A percentile compares a stretch with the other conserved stretches of the same genome.
phyloP scores from a whole-genome alignment of 1,284 basidiomycete species.

The Ceratorhiza oryzae-sativae region DNA sequence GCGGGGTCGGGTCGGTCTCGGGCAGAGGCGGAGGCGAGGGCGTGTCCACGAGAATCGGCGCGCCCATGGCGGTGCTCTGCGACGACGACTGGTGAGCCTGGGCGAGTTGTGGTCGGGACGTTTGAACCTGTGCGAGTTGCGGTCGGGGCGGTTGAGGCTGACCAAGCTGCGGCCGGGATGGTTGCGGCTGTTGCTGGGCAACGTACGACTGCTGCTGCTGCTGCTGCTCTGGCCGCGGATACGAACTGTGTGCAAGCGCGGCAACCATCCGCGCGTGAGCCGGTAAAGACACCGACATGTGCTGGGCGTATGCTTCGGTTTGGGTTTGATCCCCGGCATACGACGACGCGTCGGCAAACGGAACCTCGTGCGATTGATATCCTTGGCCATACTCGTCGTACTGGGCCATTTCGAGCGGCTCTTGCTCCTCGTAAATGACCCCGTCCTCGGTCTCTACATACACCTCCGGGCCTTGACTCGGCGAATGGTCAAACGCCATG shows the following conservation, averaged over 20 bases:
- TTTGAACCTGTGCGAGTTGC: too few species aligned
- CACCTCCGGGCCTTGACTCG: background rate
- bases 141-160: too few species aligned
- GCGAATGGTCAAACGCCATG: background rate
- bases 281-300: background rate
- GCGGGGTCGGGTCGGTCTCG: background rate
- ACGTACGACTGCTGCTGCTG: too few species aligned
- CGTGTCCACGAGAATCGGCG: background rate
- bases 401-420: background rate
- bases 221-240: background rate
- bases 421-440: conserved; percentile 1
- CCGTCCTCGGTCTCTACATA: background rate
- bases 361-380: conserved; percentile 1
- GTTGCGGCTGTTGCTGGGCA: too few species aligned
- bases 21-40: conserved; percentile 5
- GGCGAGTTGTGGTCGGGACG: background rate
- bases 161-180: too few species aligned
- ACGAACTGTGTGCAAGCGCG: background rate
- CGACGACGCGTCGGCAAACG: conserved; percentile 1
- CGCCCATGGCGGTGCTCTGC: background rate
- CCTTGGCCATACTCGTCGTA: background rate
- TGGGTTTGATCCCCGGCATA: too few species aligned
- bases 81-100: background rate
- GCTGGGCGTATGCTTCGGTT: too few species aligned
- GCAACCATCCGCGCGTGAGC: background rate